These are phyloP conservation scores for Xylariaceae sp. DNA, from an alignment of 2,329 filamentous ascomycete species.

Conservation along the genomic window DNA sequence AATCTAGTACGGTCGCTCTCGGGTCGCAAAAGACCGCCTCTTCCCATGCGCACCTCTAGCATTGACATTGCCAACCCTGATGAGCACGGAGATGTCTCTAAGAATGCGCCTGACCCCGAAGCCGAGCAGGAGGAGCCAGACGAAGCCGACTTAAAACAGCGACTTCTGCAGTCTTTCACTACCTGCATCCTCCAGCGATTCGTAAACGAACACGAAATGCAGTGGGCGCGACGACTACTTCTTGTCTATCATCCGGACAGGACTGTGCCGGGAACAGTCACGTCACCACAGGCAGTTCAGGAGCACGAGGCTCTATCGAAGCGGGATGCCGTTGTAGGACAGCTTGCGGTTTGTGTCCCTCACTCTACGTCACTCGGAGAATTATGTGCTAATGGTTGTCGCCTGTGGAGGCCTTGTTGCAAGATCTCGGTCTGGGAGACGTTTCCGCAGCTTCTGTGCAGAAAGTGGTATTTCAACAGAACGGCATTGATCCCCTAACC, in stretches of 20 bases:
- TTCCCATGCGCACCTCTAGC: slow-evolving; percentile 56
- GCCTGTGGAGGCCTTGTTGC: slow-evolving; percentile 50
- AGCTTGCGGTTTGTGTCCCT: slow-evolving; percentile 52
- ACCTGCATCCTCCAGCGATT: slow-evolving; percentile 73
- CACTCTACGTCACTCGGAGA: not conserved
- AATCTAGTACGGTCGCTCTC: slow-evolving; percentile 66
- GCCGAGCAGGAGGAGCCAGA: slow-evolving; percentile 48
- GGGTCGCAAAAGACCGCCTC: slow-evolving; percentile 58
- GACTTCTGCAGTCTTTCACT: slow-evolving; percentile 69
- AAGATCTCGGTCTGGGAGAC: slow-evolving; percentile 53
- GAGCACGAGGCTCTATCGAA: slow-evolving; percentile 56
- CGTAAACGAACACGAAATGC: slow-evolving; percentile 54
- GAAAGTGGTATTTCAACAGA: slow-evolving; percentile 38
- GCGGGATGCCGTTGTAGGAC: slow-evolving; percentile 63
- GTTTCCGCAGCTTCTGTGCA: slow-evolving; percentile 43
- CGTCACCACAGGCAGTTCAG: slow-evolving; percentile 59
- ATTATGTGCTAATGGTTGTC: not conserved
- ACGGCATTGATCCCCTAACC: slow-evolving; percentile 42
- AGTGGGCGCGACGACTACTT: slow-evolving; percentile 60
- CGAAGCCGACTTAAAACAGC: slow-evolving; percentile 58
- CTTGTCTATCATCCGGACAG: slow-evolving; percentile 63
- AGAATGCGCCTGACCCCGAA: slow-evolving; percentile 58
- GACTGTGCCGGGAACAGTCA: slow-evolving; percentile 56
- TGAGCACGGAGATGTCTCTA: slow-evolving; percentile 48
- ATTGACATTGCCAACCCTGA: slow-evolving; percentile 50